Percentiles rank a stretch among this genome's conserved stretches.
phyloP scores from a whole-genome alignment of 192 early-diverging fungal genomes.

The Cladochytrium replicatum region DNA sequence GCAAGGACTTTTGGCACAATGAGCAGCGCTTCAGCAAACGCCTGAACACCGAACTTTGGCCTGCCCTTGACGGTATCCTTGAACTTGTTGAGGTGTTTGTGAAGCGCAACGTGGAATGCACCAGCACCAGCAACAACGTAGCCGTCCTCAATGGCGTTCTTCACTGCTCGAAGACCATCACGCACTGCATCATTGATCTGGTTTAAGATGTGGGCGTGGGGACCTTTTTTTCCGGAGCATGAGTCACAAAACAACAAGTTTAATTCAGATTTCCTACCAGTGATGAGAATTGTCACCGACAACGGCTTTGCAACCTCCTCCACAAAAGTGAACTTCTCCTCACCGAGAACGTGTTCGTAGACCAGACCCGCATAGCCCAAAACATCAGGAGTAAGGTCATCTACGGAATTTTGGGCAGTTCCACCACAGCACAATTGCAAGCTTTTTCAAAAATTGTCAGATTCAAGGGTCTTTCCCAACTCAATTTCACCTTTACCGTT shows the following conservation, averaged over 20 bases:
- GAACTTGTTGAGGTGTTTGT: constrained; percentile 75
- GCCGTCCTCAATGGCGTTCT: constrained; percentile 94
- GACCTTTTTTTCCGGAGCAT: constrained; percentile 28
- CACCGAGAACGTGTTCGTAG: constrained; percentile 94
- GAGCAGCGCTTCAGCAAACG: constrained; percentile 91
- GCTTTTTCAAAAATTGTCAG: constrained; percentile 7
- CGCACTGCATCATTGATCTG: constrained; percentile 97
- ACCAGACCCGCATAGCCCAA: constrained; percentile 87
- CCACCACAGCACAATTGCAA: constrained; percentile 94
- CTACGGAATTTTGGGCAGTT: constrained; percentile 93
- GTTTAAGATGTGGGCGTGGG: constrained; percentile 82
- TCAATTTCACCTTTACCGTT: constrained; percentile 42
- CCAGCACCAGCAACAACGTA: constrained; percentile 86
- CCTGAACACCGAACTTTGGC: constrained; percentile 92
- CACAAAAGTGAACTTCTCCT: constrained; percentile 98
- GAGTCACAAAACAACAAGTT: neutral
- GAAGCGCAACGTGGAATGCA: constrained; percentile 88
- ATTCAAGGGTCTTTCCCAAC: neutral
- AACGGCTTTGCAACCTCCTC: constrained; percentile 84
- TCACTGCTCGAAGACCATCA: constrained; percentile 94
- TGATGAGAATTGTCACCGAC: constrained; percentile 89
- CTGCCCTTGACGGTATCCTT: constrained; percentile 83
- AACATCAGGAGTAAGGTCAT: constrained; percentile 76
- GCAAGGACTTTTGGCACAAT: constrained; percentile 96
- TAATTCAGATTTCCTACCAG: constrained; percentile 47